phyloP scores from a whole-genome alignment of 495 filamentous ascomycete genomes.

The Xylaria palmicola region DNA sequence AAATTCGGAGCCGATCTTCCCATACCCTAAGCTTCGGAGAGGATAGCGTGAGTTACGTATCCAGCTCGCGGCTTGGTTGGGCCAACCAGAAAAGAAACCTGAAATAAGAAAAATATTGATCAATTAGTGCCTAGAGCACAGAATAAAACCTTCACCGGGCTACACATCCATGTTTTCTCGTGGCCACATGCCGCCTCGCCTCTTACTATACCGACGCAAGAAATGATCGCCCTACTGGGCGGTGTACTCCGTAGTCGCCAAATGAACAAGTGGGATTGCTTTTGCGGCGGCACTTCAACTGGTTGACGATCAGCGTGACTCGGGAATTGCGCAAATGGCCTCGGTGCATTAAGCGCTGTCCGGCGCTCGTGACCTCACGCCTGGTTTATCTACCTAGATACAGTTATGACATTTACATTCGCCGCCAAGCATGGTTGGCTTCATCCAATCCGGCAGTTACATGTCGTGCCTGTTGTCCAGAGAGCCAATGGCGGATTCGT shows the following conservation, averaged over 20 bases:
- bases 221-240: not conserved
- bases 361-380: not conserved
- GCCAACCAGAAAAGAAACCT: too few species aligned
- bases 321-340: not conserved
- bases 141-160: not conserved
- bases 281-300: not conserved
- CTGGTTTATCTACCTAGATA: not conserved
- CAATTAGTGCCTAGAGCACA: too few species aligned
- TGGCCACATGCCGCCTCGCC: not conserved
- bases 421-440: not conserved
- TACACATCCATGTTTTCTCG: not conserved
- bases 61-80: too few species aligned
- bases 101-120: too few species aligned
- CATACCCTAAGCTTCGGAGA: too few species aligned
- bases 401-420: not conserved
- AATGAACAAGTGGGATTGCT: not conserved
- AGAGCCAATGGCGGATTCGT: not conserved
- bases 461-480: not conserved
- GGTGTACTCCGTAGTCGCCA: too few species aligned
- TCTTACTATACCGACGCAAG: not conserved
- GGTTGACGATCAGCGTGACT: not conserved
- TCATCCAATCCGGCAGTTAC: not conserved
- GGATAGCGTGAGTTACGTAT: too few species aligned
- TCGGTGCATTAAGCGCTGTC: conserved; percentile 10
- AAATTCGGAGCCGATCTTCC: too few species aligned